Evolutionary conservation across 2,329 filamentous ascomycete genomes (phyloP).

Genomic region (Fusarium euwallaceae): DNA sequence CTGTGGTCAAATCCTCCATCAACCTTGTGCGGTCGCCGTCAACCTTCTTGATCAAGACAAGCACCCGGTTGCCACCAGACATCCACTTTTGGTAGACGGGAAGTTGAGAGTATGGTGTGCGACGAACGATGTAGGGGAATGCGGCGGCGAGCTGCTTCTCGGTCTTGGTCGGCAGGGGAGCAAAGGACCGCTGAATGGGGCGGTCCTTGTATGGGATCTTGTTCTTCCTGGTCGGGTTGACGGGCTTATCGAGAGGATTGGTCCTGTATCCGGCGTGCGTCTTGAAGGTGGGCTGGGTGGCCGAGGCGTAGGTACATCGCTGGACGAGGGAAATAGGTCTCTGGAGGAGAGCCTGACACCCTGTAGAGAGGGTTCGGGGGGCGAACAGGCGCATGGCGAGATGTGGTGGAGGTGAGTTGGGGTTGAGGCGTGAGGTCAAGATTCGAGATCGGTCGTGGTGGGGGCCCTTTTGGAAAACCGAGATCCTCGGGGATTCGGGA

Average conservation of each 20-base stretch:
- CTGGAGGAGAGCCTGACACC: slow-evolving; percentile 35
- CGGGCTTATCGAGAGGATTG: slow-evolving; percentile 33
- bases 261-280: slow-evolving; percentile 40
- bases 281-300: slow-evolving; percentile 42
- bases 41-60: slow-evolving; percentile 83
- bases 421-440: slow-evolving; percentile 13
- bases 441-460: slow-evolving; percentile 3
- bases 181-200: slow-evolving; percentile 43
- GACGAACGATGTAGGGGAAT: slow-evolving; percentile 76
- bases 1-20: slow-evolving; percentile 71
- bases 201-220: slow-evolving; percentile 45
- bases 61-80: slow-evolving; percentile 79
- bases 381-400: slow-evolving; percentile 47
- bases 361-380: slow-evolving; percentile 40
- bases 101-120: slow-evolving; percentile 78
- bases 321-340: slow-evolving; percentile 25
- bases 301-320: slow-evolving; percentile 29
- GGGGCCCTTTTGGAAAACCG: background rate
- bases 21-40: slow-evolving; percentile 78
- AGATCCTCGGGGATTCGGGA: too few species aligned
- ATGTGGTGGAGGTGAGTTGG: background rate
- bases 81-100: slow-evolving; percentile 83
- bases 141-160: slow-evolving; percentile 46
- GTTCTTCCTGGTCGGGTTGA: slow-evolving; percentile 44
- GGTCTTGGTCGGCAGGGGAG: slow-evolving; percentile 50